Conservation (phyloP, 768 basidiomycete species). For the Leccinum arenicola region DNA sequence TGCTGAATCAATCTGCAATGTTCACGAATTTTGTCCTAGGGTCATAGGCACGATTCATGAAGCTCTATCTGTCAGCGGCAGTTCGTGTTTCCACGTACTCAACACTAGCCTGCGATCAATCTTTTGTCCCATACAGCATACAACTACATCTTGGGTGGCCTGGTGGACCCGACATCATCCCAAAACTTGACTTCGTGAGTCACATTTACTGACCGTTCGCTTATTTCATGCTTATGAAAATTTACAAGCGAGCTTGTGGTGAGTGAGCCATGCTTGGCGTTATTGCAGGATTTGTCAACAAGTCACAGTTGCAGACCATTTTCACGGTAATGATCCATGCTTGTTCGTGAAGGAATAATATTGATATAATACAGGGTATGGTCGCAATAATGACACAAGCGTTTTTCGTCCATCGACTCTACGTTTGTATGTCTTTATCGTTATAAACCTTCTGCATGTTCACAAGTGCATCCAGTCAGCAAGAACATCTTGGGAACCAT, state of each 20-base stretch:
- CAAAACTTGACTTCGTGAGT: neutral
- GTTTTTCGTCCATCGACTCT: slow-evolving; percentile 4
- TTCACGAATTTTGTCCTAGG: neutral
- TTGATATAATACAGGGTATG: neutral
- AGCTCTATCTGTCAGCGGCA: neutral
- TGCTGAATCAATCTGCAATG: neutral
- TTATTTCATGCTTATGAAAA: neutral
- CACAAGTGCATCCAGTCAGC: neutral
- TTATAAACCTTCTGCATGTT: neutral
- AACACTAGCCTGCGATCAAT: neutral
- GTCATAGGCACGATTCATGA: neutral
- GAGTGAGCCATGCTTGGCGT: neutral
- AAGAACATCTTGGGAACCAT: neutral
- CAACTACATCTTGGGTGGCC: neutral
- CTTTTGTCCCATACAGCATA: neutral
- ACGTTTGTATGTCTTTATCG: neutral
- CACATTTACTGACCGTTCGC: neutral
- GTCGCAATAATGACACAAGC: neutral
- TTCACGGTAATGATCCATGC: neutral
- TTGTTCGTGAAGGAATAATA: neutral
- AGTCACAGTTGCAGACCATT: neutral
- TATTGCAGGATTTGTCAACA: neutral
- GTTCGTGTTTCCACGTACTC: neutral
- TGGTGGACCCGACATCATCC: neutral
- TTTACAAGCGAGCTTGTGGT: neutral